A percentile compares a stretch with the other conserved stretches of the same genome.
These are phyloP conservation scores for Populus hybrid DNA, from an alignment of 441 rosid species.

Conservation along the genomic window DNA sequence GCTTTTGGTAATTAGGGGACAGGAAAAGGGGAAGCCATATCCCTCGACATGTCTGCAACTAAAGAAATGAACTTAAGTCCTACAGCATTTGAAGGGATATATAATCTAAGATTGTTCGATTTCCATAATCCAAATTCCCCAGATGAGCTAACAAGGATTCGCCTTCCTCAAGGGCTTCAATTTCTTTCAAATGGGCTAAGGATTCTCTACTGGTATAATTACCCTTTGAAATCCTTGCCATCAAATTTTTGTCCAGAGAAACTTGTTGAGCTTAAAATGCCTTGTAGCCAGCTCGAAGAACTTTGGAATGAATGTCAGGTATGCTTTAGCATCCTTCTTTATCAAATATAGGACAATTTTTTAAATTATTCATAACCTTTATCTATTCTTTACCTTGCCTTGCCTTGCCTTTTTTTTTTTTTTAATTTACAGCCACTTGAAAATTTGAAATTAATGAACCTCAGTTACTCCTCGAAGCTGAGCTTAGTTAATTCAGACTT, in stretches of 20 bases:
- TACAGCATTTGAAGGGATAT: constrained; percentile 29
- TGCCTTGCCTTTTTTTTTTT: too few species aligned
- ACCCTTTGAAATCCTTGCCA: too few species aligned
- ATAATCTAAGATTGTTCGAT: constrained; percentile 33
- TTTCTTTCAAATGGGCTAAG: constrained; percentile 32
- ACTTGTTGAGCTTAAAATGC: constrained; percentile 26
- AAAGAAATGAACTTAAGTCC: constrained; percentile 10
- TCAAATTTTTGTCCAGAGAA: constrained; percentile 16
- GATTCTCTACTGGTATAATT: constrained; percentile 12
- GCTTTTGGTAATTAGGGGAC: constrained; percentile 19
- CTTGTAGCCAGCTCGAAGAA: constrained; percentile 21
- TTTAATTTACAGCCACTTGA: neutral
- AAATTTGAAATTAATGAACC: constrained; percentile 11
- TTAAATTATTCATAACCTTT: constrained; percentile 1
- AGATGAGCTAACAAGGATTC: neutral
- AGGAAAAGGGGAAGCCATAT: constrained; percentile 21
- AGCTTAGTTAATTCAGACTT: neutral
- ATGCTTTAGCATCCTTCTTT: neutral
- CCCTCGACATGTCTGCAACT: constrained; percentile 17
- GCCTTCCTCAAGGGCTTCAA: constrained; percentile 13
- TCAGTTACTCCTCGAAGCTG: constrained; percentile 1
- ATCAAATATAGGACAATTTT: neutral
- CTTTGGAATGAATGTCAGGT: constrained; percentile 38
- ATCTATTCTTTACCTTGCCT: neutral
- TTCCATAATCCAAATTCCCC: neutral